Conservation (phyloP, 768 basidiomycete genomes). For the Dioszegia aurantiaca region DNA sequence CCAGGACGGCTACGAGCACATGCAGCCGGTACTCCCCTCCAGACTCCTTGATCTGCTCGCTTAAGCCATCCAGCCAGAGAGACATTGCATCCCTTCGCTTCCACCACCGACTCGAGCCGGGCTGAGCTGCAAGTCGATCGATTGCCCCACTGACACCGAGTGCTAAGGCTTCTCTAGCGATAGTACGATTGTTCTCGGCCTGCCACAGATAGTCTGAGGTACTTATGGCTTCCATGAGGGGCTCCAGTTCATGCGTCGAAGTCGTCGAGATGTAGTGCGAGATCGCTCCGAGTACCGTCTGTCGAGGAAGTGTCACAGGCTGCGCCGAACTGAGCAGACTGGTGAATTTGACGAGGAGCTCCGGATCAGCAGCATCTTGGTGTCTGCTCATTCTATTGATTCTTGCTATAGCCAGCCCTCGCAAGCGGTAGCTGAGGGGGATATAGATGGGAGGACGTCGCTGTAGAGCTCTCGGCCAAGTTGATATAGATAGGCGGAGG, state of each 20-base stretch:
- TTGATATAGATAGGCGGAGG: neutral
- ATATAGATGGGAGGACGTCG: too few relatives aligned
- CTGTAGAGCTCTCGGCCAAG: too few relatives aligned
- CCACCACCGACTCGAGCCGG: slow-evolving; percentile 9
- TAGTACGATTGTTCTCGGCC: neutral
- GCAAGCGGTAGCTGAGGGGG: too few relatives aligned
- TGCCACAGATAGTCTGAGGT: slow-evolving; percentile 13
- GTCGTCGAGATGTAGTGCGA: slow-evolving; percentile 34
- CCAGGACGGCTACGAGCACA: neutral
- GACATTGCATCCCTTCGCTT: neutral
- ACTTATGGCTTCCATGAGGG: slow-evolving; percentile 14
- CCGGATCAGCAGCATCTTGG: neutral
- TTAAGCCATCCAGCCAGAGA: slow-evolving; percentile 20
- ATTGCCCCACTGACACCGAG: neutral
- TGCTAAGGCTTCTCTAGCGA: neutral
- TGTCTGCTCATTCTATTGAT: neutral
- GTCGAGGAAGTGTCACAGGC: slow-evolving; percentile 17
- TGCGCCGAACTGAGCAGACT: slow-evolving; percentile 12
- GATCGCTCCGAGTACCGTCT: slow-evolving; percentile 34
- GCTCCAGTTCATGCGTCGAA: slow-evolving; percentile 3
- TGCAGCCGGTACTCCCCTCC: neutral
- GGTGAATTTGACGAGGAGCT: slow-evolving; percentile 13
- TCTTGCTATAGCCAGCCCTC: too few relatives aligned
- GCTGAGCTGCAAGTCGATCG: neutral
- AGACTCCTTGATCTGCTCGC: neutral